Evolutionary conservation across 2,329 filamentous ascomycete genomes (phyloP).

Genomic region (Pseudogymnoascus sp.): DNA sequence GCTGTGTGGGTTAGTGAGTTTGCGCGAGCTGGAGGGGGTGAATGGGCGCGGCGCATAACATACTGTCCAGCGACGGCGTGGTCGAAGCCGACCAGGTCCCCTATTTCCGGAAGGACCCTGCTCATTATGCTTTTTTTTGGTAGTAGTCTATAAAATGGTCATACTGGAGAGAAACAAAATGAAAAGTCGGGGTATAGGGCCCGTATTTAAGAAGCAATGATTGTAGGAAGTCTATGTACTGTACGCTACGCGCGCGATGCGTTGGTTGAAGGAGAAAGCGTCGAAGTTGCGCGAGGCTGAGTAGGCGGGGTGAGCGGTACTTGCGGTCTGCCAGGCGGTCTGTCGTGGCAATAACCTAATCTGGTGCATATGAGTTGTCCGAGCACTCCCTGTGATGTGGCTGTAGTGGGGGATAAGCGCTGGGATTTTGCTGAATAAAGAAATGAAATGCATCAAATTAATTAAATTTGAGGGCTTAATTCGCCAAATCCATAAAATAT

Average conservation of each 20-base stretch:
- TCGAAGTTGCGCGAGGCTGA: constrained; percentile 9
- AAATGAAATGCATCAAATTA: background rate
- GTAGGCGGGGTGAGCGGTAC: background rate
- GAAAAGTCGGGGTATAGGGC: background rate
- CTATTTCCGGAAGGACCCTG: constrained; percentile 43
- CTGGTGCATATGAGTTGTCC: background rate
- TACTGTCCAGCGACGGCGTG: constrained; percentile 80
- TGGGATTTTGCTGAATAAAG: background rate
- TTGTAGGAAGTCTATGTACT: constrained; percentile 2
- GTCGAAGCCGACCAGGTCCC: constrained; percentile 60
- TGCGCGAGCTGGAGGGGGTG: constrained; percentile 9
- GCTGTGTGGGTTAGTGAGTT: constrained; percentile 37
- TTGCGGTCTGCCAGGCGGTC: constrained; percentile 3
- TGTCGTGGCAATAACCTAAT: background rate
- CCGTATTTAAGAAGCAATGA: constrained; percentile 6
- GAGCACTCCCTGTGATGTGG: background rate
- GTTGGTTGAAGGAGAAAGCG: background rate
- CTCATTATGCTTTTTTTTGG: constrained; percentile 28
- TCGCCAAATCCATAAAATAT: background rate
- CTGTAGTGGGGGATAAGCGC: constrained; percentile 5
- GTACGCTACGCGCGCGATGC: constrained; percentile 6
- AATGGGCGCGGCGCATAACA: constrained; percentile 32
- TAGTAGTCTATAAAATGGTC: constrained; percentile 25
- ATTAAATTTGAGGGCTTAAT: constrained; percentile 1
- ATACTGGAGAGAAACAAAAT: constrained; percentile 20